A percentile compares a stretch with the other conserved stretches of the same genome.
Conservation (phyloP, 371 early-diverging fungal genomes). For the Mucor circinelloides region DNA sequence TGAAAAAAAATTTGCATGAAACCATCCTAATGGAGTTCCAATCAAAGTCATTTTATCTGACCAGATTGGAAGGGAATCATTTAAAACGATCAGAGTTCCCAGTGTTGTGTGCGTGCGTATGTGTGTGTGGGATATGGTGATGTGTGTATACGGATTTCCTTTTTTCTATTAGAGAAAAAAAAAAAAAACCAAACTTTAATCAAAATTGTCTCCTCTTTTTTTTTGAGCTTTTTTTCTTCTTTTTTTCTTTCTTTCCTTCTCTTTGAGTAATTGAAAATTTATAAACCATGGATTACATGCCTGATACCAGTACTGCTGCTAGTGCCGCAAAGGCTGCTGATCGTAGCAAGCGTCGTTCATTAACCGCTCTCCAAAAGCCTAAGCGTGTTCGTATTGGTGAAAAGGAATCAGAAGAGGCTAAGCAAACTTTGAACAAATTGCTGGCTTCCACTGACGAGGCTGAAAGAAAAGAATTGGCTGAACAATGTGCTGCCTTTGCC, state of each 20-base stretch:
- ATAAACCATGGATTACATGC: constrained; percentile 30
- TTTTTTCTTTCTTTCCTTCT: not conserved
- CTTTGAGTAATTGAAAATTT: not conserved
- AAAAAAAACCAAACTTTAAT: constrained; percentile 3
- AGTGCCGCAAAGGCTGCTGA: constrained; percentile 46
- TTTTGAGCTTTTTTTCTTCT: not conserved
- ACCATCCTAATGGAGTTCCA: constrained; percentile 10
- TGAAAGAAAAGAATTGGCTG: constrained; percentile 38
- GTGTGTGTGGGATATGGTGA: too few species aligned
- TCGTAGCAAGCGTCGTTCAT: constrained; percentile 35
- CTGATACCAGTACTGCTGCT: constrained; percentile 42
- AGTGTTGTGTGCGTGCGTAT: not conserved
- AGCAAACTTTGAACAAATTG: constrained; percentile 39
- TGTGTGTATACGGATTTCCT: not conserved
- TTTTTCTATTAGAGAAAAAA: constrained; percentile 7
- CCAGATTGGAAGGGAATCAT: not conserved
- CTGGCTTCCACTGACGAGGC: constrained; percentile 28
- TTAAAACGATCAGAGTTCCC: not conserved
- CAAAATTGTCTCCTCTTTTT: constrained; percentile 12
- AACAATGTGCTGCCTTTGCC: constrained; percentile 41
- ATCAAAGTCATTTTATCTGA: not conserved
- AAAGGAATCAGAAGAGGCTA: constrained; percentile 45
- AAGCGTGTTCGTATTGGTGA: constrained; percentile 47
- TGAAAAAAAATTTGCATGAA: constrained; percentile 11
- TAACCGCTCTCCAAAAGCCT: constrained; percentile 33